Evolutionary conservation across 2,329 filamentous ascomycete genomes (phyloP).

Genomic region (Aspergillus arachidicola): DNA sequence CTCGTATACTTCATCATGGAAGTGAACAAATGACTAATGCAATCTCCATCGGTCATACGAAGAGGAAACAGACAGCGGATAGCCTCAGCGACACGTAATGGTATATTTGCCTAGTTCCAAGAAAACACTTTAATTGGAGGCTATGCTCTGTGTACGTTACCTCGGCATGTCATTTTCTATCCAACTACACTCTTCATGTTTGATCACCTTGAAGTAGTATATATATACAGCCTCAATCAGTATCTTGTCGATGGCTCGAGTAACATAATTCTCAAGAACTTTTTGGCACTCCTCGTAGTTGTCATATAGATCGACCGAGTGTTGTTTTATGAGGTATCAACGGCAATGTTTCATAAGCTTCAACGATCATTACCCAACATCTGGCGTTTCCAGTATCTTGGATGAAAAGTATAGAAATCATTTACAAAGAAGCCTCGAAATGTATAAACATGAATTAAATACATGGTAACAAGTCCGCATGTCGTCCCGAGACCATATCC

Average conservation of each 20-base stretch:
- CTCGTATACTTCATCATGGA: background rate
- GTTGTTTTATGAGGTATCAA: no score
- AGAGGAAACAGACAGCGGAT: background rate
- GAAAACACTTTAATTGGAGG: background rate
- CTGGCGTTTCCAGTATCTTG: background rate
- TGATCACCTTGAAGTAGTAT: no score
- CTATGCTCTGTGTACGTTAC: background rate
- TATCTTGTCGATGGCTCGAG: no score
- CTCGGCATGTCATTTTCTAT: background rate
- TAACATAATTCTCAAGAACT: no score
- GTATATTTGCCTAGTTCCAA: background rate
- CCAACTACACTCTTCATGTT: no score
- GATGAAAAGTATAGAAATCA: background rate
- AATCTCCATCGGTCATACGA: background rate
- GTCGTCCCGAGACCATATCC: background rate
- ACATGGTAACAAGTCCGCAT: background rate
- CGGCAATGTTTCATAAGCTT: background rate
- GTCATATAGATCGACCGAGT: no score
- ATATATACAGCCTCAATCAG: no score
- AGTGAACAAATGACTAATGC: background rate
- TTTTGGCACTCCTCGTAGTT: no score
- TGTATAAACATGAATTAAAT: conserved; percentile 1
- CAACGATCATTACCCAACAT: background rate
- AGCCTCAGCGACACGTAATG: background rate
- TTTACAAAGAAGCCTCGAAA: background rate